phyloP scores from a whole-genome alignment of 768 basidiomycete genomes.

The Xanthoconium purpureum region DNA sequence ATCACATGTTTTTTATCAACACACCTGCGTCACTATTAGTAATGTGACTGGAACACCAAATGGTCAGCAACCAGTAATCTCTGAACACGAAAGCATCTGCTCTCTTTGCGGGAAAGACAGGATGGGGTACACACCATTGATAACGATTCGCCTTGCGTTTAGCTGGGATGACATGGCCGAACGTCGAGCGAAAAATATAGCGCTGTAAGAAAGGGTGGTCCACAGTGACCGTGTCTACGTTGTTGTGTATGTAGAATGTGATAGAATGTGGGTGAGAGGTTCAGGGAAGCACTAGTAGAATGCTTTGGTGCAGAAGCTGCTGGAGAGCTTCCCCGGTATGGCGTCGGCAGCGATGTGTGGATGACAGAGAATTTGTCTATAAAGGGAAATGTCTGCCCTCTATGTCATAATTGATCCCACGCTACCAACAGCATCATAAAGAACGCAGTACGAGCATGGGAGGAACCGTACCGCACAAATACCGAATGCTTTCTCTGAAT shows the following conservation, averaged over 20 bases:
- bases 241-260: not conserved
- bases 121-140: slow-evolving; percentile 39
- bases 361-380: slow-evolving; percentile 1
- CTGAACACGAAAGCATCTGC: not conserved
- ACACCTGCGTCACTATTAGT: slow-evolving; percentile 50
- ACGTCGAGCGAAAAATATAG: not conserved
- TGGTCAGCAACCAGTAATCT: slow-evolving; percentile 8
- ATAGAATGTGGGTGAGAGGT: not conserved
- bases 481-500: too few species aligned
- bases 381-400: slow-evolving; percentile 4
- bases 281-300: too few species aligned
- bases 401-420: too few species aligned
- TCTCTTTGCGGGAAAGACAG: not conserved
- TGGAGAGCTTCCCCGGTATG: not conserved
- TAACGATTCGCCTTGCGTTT: slow-evolving; percentile 41
- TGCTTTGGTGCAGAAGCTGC: too few species aligned
- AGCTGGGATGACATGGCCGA: slow-evolving; percentile 28
- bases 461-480: too few species aligned
- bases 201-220: not conserved
- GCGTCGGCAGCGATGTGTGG: not conserved
- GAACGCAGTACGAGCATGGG: too few species aligned
- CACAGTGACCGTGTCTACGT: not conserved
- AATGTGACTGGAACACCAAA: slow-evolving; percentile 42
- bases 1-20: slow-evolving; percentile 12
- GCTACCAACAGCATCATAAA: too few species aligned